Conservation (phyloP, 352 stramenopile genomes). For the Phytopythium cucurbitacearum region DNA sequence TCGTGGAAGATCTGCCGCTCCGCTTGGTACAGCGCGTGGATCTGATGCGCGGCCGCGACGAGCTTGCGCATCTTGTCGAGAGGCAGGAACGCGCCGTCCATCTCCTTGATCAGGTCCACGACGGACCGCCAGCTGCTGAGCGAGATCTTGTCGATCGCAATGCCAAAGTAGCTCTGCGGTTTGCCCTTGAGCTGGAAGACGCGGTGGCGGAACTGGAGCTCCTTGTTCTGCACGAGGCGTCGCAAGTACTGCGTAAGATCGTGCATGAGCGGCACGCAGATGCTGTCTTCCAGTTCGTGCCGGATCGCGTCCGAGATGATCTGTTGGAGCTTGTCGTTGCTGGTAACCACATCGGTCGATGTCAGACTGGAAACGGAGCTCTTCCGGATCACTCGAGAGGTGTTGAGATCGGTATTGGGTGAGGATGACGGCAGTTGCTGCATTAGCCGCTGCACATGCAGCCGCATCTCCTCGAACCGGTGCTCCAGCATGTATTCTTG, state of each 20-base stretch:
- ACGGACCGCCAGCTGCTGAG: conserved; percentile 70
- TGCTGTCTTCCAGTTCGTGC: conserved; percentile 74
- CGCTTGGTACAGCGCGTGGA: conserved; percentile 64
- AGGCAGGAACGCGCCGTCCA: conserved; percentile 77
- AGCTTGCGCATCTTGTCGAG: conserved; percentile 85
- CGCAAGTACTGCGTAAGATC: conserved; percentile 42
- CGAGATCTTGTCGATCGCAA: conserved; percentile 73
- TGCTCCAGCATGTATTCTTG: conserved; percentile 88
- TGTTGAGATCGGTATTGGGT: conserved; percentile 5
- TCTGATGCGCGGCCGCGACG: conserved; percentile 60
- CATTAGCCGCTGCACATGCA: conserved; percentile 58
- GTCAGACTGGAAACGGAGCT: conserved; percentile 71
- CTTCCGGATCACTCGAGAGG: conserved; percentile 22
- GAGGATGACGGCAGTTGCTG: conserved; percentile 25
- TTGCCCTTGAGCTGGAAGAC: conserved; percentile 64
- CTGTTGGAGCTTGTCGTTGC: conserved; percentile 70
- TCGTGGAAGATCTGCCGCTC: conserved; percentile 48
- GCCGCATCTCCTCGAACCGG: conserved; percentile 72
- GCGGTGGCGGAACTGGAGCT: conserved; percentile 67
- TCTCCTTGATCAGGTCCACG: conserved; percentile 74
- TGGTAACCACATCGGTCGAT: conserved; percentile 51
- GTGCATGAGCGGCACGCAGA: conserved; percentile 77
- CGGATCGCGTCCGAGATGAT: conserved; percentile 81
- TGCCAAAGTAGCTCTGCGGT: conserved; percentile 80
- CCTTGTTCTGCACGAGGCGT: conserved; percentile 52